Conservation (phyloP, 805 yeast genomes). For the Candida silvicultrix region DNA sequence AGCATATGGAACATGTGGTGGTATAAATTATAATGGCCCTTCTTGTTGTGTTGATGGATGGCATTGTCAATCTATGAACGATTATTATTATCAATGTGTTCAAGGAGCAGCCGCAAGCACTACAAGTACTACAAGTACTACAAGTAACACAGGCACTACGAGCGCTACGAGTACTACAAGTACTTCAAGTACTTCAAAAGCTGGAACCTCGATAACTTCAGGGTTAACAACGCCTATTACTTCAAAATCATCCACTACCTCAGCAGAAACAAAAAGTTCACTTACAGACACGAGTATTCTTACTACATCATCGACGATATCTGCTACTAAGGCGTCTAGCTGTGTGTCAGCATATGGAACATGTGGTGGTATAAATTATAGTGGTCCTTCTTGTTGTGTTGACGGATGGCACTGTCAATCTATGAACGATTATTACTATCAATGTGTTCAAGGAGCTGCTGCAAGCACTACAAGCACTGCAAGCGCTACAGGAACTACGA, state of each 20-base stretch:
- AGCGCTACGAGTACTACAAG: neutral
- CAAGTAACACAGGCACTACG: neutral
- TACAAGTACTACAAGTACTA: neutral
- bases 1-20: conserved; percentile 15
- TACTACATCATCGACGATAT: too few relatives aligned
- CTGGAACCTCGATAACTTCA: too few relatives aligned
- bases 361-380: conserved; percentile 14
- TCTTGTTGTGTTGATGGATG: conserved; percentile 9
- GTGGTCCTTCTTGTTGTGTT: conserved; percentile 9
- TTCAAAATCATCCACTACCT: too few relatives aligned
- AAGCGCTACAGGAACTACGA: neutral
- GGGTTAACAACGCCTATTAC: too few relatives aligned
- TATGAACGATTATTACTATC: conserved; percentile 8
- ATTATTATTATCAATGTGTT: conserved; percentile 12
- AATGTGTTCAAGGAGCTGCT: conserved; percentile 8
- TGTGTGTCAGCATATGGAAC: conserved; percentile 5
- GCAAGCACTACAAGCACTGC: neutral
- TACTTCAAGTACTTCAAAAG: neutral
- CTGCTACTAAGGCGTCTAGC: too few relatives aligned
- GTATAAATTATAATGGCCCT: conserved; percentile 6
- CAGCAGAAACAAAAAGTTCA: too few relatives aligned
- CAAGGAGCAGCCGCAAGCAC: conserved; percentile 1
- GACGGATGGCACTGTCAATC: conserved; percentile 6
- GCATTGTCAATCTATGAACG: conserved; percentile 6
- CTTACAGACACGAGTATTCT: too few relatives aligned